phyloP scores from a whole-genome alignment of 345 rosid genomes.

The Eucalyptus virginea region DNA sequence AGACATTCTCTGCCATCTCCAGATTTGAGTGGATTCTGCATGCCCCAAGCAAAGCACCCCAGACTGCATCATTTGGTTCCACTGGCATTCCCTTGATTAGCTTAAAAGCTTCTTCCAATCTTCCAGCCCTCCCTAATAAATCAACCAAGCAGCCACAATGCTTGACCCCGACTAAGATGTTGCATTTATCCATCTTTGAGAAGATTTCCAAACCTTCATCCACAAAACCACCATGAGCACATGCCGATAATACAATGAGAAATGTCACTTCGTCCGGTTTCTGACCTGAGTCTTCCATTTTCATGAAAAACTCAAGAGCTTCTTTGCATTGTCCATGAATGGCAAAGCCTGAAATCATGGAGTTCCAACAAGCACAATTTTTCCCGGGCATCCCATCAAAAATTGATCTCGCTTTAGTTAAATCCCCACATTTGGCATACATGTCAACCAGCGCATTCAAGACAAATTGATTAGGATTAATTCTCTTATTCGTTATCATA shows the following conservation, averaged over 20 bases:
- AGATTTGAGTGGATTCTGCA: slow-evolving; percentile 45
- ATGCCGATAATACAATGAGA: slow-evolving; percentile 48
- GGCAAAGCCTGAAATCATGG: slow-evolving; percentile 63
- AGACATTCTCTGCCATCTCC: slow-evolving; percentile 32
- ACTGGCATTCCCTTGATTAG: slow-evolving; percentile 48
- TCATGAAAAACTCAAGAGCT: slow-evolving; percentile 48
- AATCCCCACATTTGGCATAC: slow-evolving; percentile 78
- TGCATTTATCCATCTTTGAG: slow-evolving; percentile 34
- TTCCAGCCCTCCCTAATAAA: slow-evolving; percentile 62
- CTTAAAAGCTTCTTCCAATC: slow-evolving; percentile 49
- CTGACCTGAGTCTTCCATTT: slow-evolving; percentile 34
- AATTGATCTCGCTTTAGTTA: slow-evolving; percentile 32
- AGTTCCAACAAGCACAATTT: slow-evolving; percentile 57
- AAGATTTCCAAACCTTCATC: slow-evolving; percentile 56
- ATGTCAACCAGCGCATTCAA: slow-evolving; percentile 50
- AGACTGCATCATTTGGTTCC: slow-evolving; percentile 53
- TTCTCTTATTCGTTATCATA: slow-evolving; percentile 16
- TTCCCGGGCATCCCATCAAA: slow-evolving; percentile 36
- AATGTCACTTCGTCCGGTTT: slow-evolving; percentile 54
- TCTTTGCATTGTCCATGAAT: slow-evolving; percentile 41
- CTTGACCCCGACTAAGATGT: slow-evolving; percentile 28
- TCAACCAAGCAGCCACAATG: slow-evolving; percentile 74
- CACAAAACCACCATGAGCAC: slow-evolving; percentile 59
- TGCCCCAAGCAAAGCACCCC: slow-evolving; percentile 72
- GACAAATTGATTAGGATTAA: slow-evolving; percentile 44